Percentiles rank a stretch among this genome's conserved stretches.
phyloP scores from a whole-genome alignment of 2,329 filamentous ascomycete genomes.

The Scytalidium sp. region DNA sequence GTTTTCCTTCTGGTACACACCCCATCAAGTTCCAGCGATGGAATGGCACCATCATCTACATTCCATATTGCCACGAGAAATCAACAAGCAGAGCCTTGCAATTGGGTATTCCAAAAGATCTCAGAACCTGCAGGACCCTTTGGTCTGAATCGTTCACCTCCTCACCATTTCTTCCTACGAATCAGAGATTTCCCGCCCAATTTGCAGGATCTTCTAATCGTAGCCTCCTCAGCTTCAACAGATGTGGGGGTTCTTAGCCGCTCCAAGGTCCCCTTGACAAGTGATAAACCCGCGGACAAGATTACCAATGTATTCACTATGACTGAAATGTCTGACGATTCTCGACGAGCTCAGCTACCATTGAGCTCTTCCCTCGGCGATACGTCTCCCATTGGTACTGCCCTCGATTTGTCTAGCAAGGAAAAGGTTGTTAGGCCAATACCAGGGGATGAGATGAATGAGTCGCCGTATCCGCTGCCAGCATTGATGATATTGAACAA shows the following conservation, averaged over 20 bases:
- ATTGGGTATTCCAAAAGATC: constrained; percentile 71
- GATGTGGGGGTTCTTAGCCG: constrained; percentile 78
- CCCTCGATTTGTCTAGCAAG: constrained; percentile 78
- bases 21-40: constrained; percentile 53
- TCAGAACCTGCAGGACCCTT: constrained; percentile 73
- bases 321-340: constrained; percentile 71
- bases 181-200: constrained; percentile 78
- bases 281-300: constrained; percentile 54
- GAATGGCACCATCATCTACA: constrained; percentile 55
- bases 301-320: constrained; percentile 70
- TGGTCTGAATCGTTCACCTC: constrained; percentile 59
- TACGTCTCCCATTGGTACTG: constrained; percentile 74
- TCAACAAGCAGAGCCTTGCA: constrained; percentile 39
- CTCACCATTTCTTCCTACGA: constrained; percentile 75
- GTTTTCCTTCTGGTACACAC: constrained; percentile 81
- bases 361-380: constrained; percentile 66
- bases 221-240: constrained; percentile 75
- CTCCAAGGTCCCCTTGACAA: constrained; percentile 65
- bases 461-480: constrained; percentile 78
- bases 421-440: constrained; percentile 79
- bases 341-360: constrained; percentile 71
- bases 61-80: constrained; percentile 78
- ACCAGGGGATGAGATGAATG: constrained; percentile 70
- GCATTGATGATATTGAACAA: constrained; percentile 84
- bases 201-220: constrained; percentile 76